A percentile compares a stretch with the other conserved stretches of the same genome.
Conservation (phyloP, 352 stramenopile species). For the Phytophthora capsici region DNA sequence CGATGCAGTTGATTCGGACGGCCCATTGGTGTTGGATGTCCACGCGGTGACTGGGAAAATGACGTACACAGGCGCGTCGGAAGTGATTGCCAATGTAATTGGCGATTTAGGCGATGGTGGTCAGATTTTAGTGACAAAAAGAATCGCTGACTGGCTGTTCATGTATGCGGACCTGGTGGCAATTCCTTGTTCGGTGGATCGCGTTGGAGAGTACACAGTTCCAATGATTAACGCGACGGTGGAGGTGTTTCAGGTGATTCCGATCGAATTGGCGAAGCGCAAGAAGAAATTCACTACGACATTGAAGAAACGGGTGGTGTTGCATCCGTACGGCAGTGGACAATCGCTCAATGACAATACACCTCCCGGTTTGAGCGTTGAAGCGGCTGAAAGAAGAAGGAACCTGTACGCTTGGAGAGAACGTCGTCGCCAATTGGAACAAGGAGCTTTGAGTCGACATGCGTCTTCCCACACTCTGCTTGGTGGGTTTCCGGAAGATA, state of each 20-base stretch:
- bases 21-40: slow-evolving; percentile 42
- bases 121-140: slow-evolving; percentile 59
- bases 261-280: slow-evolving; percentile 34
- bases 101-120: slow-evolving; percentile 60
- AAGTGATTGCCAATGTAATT: slow-evolving; percentile 61
- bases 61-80: slow-evolving; percentile 59
- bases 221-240: slow-evolving; percentile 44
- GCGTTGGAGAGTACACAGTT: slow-evolving; percentile 49
- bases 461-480: slow-evolving; percentile 25
- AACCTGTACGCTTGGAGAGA: slow-evolving; percentile 40
- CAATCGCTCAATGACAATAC: slow-evolving; percentile 13
- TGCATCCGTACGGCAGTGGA: slow-evolving; percentile 2
- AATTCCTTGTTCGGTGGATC: slow-evolving; percentile 40
- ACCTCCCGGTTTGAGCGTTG: slow-evolving; percentile 25
- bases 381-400: slow-evolving; percentile 30
- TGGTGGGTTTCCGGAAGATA: not conserved
- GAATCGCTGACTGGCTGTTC: slow-evolving; percentile 53
- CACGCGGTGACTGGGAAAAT: slow-evolving; percentile 65
- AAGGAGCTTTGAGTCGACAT: slow-evolving; percentile 29
- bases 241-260: slow-evolving; percentile 53
- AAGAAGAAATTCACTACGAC: slow-evolving; percentile 50
- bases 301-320: slow-evolving; percentile 31
- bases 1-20: slow-evolving; percentile 44
- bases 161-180: slow-evolving; percentile 49
- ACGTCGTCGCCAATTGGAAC: slow-evolving; percentile 35